A percentile compares a stretch with the other conserved stretches of the same genome.
Conservation (phyloP, 257 asterid species). For the Echites panduratus region DNA sequence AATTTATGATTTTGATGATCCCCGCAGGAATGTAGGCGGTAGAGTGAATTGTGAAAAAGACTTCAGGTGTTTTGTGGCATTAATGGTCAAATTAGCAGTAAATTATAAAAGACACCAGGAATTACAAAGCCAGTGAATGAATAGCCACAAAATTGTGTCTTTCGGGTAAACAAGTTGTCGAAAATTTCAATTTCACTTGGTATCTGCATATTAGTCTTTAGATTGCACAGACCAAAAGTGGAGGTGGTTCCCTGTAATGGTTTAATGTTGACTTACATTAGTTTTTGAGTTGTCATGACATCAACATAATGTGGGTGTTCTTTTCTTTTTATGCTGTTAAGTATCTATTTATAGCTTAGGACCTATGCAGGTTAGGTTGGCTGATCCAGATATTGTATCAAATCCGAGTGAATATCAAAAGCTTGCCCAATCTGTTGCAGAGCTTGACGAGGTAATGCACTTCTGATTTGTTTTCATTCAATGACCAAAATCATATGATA, state of each 20-base stretch:
- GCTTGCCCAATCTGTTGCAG: conserved; percentile 84
- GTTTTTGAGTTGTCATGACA: conserved; percentile 1
- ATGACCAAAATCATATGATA: conserved; percentile 6
- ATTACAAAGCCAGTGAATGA: not conserved
- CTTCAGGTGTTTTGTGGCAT: too few species aligned
- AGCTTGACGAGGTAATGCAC: conserved; percentile 81
- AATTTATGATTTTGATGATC: not conserved
- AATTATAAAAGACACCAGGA: not conserved
- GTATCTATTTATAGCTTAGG: not conserved
- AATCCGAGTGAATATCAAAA: conserved; percentile 92
- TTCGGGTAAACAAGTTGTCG: not conserved
- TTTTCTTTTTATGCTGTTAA: not conserved
- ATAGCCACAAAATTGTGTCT: not conserved
- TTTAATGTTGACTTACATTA: not conserved
- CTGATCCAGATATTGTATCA: conserved; percentile 87
- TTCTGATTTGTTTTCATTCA: conserved; percentile 3
- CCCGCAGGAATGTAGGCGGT: not conserved
- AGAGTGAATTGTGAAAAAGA: not conserved
- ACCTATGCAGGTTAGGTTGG: conserved; percentile 60
- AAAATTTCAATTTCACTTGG: not conserved
- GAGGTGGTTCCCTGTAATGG: not conserved
- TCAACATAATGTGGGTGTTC: too few species aligned
- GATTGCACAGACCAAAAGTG: not conserved
- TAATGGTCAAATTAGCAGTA: not conserved
- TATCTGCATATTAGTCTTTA: not conserved